Percentiles rank a stretch among this genome's conserved stretches.
phyloP scores from a whole-genome alignment of 768 basidiomycete genomes.

The Xerocomellus dryophilus region DNA sequence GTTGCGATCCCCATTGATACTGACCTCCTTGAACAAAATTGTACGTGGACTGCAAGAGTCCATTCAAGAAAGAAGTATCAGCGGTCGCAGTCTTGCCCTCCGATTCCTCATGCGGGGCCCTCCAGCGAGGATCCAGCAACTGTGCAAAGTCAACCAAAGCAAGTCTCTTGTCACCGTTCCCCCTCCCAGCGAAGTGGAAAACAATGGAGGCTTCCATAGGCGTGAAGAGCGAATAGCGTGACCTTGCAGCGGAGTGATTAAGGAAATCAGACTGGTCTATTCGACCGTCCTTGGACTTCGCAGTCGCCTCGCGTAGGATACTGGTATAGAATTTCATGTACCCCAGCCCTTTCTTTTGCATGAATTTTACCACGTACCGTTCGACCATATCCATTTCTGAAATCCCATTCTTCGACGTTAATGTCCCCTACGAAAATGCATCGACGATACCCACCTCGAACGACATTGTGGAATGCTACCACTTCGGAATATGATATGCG shows the following conservation, averaged over 20 bases:
- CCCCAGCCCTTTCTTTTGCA: neutral
- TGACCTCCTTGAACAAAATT: conserved; percentile 84
- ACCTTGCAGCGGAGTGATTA: conserved; percentile 78
- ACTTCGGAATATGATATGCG: conserved; percentile 96
- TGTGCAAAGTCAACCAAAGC: conserved; percentile 90
- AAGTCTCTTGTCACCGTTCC: conserved; percentile 64
- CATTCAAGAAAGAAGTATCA: conserved; percentile 47
- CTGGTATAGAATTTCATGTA: conserved; percentile 34
- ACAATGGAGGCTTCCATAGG: conserved; percentile 98
- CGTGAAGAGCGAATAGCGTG: conserved; percentile 92
- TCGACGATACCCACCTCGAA: conserved; percentile 58
- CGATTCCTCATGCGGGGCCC: conserved; percentile 57
- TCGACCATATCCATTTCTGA: conserved; percentile 96
- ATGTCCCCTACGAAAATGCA: neutral
- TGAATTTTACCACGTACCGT: conserved; percentile 42
- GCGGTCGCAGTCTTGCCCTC: conserved; percentile 33
- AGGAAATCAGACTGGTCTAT: conserved; percentile 97
- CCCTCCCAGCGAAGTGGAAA: conserved; percentile 95
- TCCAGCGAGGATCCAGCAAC: conserved; percentile 87
- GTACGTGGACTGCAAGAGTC: conserved; percentile 70
- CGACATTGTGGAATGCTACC: conserved; percentile 94
- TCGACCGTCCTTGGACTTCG: conserved; percentile 89
- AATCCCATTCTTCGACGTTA: conserved; percentile 4
- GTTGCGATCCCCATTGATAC: conserved; percentile 10
- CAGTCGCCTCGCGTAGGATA: conserved; percentile 86